Evolutionary conservation across 208 protist species (phyloP).

Genomic region (Trypanosoma conorhini): DNA sequence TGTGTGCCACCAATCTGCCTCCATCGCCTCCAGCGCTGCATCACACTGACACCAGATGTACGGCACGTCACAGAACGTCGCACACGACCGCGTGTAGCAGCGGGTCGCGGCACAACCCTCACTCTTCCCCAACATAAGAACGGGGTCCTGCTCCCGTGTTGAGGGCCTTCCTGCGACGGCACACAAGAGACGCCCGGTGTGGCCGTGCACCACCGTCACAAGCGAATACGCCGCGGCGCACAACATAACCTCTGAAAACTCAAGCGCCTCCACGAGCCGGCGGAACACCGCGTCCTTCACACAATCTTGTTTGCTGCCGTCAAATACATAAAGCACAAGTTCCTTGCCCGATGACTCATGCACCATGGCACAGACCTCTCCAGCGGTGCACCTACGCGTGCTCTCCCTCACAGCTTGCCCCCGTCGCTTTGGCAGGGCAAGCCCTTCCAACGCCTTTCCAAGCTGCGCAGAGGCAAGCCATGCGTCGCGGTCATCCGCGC

Average conservation of each 20-base stretch:
- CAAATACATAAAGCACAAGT: conserved; percentile 25
- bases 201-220: conserved; percentile 39
- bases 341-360: conserved; percentile 7
- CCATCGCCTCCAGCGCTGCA: not conserved
- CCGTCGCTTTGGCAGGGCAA: conserved; percentile 1
- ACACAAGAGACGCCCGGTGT: conserved; percentile 31
- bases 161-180: conserved; percentile 40
- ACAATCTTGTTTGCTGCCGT: conserved; percentile 11
- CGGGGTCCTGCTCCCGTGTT: conserved; percentile 62
- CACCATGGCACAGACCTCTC: conserved; percentile 5
- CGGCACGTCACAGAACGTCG: conserved; percentile 61
- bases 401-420: not conserved
- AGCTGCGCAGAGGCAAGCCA: conserved; percentile 16
- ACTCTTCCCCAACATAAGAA: conserved; percentile 26
- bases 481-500: not conserved
- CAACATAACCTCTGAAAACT: conserved; percentile 39
- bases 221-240: conserved; percentile 23
- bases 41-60: conserved; percentile 35
- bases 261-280: conserved; percentile 44
- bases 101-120: conserved; percentile 16
- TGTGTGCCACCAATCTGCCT: not conserved
- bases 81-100: conserved; percentile 32
- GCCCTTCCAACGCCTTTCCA: not conserved
- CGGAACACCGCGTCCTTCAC: conserved; percentile 1
- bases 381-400: not conserved